phyloP scores from a whole-genome alignment of 2,329 filamentous ascomycete genomes.

The Paraconiothyrium brasiliense region DNA sequence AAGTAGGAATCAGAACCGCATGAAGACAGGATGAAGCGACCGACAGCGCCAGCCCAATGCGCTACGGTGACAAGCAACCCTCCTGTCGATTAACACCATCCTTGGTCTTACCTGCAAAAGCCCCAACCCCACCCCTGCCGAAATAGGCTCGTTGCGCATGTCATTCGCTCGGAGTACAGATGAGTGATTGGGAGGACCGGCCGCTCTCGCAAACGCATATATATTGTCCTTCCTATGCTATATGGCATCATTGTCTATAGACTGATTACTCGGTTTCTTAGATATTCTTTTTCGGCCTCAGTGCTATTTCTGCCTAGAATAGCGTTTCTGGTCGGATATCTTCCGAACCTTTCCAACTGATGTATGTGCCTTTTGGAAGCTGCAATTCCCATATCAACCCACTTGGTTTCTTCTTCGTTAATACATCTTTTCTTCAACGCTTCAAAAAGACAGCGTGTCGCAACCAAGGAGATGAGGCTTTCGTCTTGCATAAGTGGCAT shows the following conservation, averaged over 20 bases:
- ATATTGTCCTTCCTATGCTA: no score
- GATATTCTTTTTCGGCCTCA: background rate
- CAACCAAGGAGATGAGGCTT: conserved; percentile 22
- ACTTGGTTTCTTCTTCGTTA: conserved; percentile 23
- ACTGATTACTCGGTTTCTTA: background rate
- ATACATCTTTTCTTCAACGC: conserved; percentile 21
- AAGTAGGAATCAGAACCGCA: no score
- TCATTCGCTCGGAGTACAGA: no score
- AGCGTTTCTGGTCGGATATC: conserved; percentile 24
- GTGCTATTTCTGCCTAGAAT: conserved; percentile 21
- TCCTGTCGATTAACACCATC: no score
- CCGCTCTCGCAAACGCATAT: no score
- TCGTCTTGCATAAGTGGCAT: conserved; percentile 26
- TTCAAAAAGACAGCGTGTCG: conserved; percentile 23
- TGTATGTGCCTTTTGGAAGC: conserved; percentile 19
- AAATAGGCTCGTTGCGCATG: no score
- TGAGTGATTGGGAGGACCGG: no score
- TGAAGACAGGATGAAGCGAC: no score
- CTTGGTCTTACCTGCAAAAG: no score
- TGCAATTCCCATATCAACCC: conserved; percentile 20
- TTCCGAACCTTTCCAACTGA: conserved; percentile 23
- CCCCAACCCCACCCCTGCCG: no score
- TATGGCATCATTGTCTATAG: background rate
- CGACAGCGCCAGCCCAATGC: no score
- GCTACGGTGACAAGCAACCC: no score